phyloP scores from a whole-genome alignment of 1,139 yeast genomes.

The Suhomyces kunorum region DNA sequence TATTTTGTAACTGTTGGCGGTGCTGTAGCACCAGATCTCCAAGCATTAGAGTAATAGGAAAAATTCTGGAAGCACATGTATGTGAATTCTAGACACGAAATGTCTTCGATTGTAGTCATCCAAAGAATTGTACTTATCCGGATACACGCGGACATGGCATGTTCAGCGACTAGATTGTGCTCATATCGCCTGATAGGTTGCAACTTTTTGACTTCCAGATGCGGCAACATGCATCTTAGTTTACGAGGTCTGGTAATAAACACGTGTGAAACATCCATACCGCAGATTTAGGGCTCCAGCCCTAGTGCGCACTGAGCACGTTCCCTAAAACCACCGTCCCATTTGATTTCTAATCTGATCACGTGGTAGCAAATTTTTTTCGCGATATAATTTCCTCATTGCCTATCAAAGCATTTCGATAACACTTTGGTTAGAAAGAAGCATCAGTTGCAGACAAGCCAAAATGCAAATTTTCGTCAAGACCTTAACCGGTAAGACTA shows the following conservation, averaged over 20 bases:
- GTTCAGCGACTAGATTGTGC: neutral
- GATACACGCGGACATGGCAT: no score
- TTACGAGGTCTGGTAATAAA: neutral
- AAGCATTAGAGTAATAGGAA: no score
- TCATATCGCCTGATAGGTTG: slow-evolving; percentile 2
- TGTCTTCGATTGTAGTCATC: neutral
- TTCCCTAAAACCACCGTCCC: neutral
- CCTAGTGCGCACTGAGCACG: neutral
- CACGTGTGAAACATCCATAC: neutral
- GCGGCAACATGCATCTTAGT: neutral
- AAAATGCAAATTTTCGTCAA: slow-evolving; percentile 98
- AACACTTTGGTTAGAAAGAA: slow-evolving; percentile 51
- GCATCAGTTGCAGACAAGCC: slow-evolving; percentile 53
- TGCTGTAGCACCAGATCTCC: slow-evolving; percentile 9
- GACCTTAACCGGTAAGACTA: slow-evolving; percentile 98
- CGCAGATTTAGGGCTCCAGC: slow-evolving; percentile 5
- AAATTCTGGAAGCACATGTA: no score
- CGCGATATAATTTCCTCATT: neutral
- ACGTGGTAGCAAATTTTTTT: slow-evolving; percentile 7
- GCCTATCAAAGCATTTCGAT: neutral
- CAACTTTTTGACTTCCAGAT: slow-evolving; percentile 2
- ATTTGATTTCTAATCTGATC: no score
- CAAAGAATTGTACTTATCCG: no score
- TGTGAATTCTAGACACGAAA: no score
- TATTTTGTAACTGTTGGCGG: slow-evolving; percentile 1